phyloP scores from a whole-genome alignment of 306 rosid species.

The Datisca glomerata region DNA sequence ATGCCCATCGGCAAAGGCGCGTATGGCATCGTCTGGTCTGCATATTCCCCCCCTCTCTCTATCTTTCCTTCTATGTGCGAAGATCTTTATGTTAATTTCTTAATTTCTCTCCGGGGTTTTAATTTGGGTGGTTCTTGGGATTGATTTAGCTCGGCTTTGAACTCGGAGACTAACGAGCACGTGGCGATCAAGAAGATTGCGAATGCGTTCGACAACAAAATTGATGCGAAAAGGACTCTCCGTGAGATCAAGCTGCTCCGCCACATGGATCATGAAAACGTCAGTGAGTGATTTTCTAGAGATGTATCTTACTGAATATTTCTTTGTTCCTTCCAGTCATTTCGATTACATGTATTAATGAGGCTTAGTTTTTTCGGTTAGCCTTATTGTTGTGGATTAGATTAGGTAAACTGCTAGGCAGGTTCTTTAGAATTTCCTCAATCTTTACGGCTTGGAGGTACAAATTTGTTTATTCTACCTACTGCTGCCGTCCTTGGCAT shows the following conservation, averaged over 20 bases:
- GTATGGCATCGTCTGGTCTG: constrained; percentile 90
- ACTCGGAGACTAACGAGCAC: constrained; percentile 80
- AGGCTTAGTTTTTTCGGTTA: too few species aligned
- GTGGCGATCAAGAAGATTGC: constrained; percentile 95
- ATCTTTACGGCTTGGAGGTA: too few species aligned
- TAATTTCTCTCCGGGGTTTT: background rate
- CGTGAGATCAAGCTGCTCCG: constrained; percentile 98
- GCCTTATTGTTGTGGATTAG: too few species aligned
- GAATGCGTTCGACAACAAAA: constrained; percentile 85
- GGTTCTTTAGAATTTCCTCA: too few species aligned
- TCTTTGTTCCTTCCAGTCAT: background rate
- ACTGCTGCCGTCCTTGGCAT: too few species aligned
- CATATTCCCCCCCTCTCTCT: background rate
- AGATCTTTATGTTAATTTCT: too few species aligned
- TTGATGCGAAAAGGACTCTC: constrained; percentile 94
- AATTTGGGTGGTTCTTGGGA: background rate
- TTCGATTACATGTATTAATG: too few species aligned
- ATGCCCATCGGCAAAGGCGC: constrained; percentile 99
- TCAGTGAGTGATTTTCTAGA: constrained; percentile 29
- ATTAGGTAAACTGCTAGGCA: too few species aligned
- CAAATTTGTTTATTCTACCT: too few species aligned
- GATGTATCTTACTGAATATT: background rate
- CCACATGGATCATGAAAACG: constrained; percentile 98
- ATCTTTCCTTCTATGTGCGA: background rate
- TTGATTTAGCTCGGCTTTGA: constrained; percentile 55